Evolutionary conservation across 306 rosid species (phyloP).

Genomic region (Fagus sylvatica): DNA sequence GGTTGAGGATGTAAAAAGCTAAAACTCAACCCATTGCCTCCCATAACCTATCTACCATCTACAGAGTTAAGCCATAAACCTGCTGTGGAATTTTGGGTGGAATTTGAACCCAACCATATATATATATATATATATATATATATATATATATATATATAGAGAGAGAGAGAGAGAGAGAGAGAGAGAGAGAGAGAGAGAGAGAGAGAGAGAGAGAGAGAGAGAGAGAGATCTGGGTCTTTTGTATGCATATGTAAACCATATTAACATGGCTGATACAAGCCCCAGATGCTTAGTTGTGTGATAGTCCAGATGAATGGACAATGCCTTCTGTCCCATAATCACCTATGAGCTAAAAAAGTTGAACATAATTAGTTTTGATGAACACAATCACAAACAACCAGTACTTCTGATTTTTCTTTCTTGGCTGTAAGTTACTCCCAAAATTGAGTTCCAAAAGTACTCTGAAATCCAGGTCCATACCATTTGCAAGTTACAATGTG

Average conservation of each 20-base stretch:
- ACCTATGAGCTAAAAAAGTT: background rate
- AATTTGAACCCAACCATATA: no score
- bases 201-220: background rate
- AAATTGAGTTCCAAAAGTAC: background rate
- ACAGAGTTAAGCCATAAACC: no score
- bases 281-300: background rate
- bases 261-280: background rate
- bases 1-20: no score
- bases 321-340: background rate
- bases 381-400: background rate
- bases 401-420: background rate
- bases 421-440: background rate
- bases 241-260: background rate
- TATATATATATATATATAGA: background rate
- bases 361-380: background rate
- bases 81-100: no score
- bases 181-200: background rate
- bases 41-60: no score
- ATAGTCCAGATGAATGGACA: background rate
- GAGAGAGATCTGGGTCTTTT: background rate
- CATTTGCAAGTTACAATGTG: conserved; percentile 7
- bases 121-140: no score
- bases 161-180: background rate
- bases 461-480: conserved; percentile 22
- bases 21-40: no score